Conservation (phyloP, 345 rosid species). For the Eucalyptus leucophloia region DNA sequence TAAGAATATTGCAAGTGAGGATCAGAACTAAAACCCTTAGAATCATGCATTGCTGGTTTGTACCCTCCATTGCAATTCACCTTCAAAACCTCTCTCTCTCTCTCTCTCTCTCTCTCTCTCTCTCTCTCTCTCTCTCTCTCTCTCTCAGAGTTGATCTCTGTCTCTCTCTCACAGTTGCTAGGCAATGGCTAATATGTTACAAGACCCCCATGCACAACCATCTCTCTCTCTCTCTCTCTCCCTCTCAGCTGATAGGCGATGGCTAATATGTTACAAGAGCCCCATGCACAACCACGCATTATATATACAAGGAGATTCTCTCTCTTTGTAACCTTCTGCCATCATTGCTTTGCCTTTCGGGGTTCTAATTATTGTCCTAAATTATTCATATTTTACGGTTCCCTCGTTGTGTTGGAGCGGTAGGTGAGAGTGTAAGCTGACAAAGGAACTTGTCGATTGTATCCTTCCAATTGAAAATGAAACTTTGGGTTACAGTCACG, state of each 20-base stretch:
- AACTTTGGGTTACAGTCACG: background rate
- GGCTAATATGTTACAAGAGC: background rate
- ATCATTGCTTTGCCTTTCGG: background rate
- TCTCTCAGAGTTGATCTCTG: background rate
- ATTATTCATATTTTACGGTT: background rate
- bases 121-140: background rate
- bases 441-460: background rate
- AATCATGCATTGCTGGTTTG: background rate
- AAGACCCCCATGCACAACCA: background rate
- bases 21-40: background rate
- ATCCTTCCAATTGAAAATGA: background rate
- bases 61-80: background rate
- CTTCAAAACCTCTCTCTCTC: background rate
- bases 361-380: background rate
- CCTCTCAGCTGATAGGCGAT: background rate
- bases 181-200: background rate
- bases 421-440: background rate
- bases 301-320: background rate
- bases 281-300: background rate
- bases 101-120: background rate
- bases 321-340: background rate
- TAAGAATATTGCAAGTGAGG: background rate
- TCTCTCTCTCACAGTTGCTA: background rate
- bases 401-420: background rate
- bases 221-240: background rate